Percentiles rank a stretch among this genome's conserved stretches.
Conservation (phyloP, 1,284 basidiomycete genomes). For the Cutaneotrichosporon cutaneum region DNA sequence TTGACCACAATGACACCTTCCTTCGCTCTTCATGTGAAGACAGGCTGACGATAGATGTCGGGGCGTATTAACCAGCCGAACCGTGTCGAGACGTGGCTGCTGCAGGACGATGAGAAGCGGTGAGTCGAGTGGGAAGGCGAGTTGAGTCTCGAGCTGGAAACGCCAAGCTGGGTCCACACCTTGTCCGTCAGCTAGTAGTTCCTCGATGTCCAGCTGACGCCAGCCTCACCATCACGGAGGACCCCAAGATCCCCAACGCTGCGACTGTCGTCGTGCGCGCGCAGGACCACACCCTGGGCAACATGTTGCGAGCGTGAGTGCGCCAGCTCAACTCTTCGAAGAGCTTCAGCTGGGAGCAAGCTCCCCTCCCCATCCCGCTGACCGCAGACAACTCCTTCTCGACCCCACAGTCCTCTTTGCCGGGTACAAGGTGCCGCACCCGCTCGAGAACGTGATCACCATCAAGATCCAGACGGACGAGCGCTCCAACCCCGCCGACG, state of each 20-base stretch:
- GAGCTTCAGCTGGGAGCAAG: too few relatives aligned
- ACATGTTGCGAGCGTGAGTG: slow-evolving; percentile 89
- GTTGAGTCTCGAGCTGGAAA: too few relatives aligned
- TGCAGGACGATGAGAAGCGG: slow-evolving; percentile 88
- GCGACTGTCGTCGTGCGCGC: slow-evolving; percentile 91
- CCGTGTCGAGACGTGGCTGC: slow-evolving; percentile 75
- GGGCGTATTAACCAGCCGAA: slow-evolving; percentile 82
- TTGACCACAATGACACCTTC: slow-evolving; percentile 33
- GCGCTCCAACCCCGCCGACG: slow-evolving; percentile 73
- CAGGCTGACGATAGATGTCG: slow-evolving; percentile 26
- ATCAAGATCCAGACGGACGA: slow-evolving; percentile 97
- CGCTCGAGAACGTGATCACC: slow-evolving; percentile 87
- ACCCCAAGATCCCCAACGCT: slow-evolving; percentile 96
- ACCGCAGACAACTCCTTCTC: slow-evolving; percentile 73
- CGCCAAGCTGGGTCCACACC: too few relatives aligned
- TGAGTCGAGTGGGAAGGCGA: slow-evolving; percentile 55
- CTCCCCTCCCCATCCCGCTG: slow-evolving; percentile 5
- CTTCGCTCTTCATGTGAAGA: slow-evolving; percentile 21
- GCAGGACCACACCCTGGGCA: slow-evolving; percentile 95
- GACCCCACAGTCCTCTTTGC: slow-evolving; percentile 88
- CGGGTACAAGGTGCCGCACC: slow-evolving; percentile 96
- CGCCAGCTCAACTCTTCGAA: neutral
- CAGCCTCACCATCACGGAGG: slow-evolving; percentile 87
- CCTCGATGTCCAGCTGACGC: neutral
- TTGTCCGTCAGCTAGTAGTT: too few relatives aligned